Percentiles rank a stretch among this genome's conserved stretches.
These are phyloP conservation scores for Tylopilus sp. DNA, from an alignment of 768 basidiomycete genomes.

Conservation along the genomic window DNA sequence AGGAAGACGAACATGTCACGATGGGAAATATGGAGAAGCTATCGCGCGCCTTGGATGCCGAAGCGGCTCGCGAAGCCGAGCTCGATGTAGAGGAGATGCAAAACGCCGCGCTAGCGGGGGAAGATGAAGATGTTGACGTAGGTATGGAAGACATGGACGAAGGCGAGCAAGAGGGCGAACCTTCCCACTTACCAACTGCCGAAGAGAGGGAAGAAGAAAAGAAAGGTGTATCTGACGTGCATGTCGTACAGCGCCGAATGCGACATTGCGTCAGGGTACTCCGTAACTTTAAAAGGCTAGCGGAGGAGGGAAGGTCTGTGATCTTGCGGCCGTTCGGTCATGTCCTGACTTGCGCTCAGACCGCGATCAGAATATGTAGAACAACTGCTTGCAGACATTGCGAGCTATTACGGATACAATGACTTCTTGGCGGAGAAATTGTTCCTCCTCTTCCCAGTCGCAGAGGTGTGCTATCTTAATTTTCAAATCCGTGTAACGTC, in stretches of 20 bases:
- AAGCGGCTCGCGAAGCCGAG: slow-evolving; percentile 63
- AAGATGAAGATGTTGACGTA: slow-evolving; percentile 46
- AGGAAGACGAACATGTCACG: slow-evolving; percentile 59
- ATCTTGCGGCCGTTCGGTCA: slow-evolving; percentile 1
- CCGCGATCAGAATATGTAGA: slow-evolving; percentile 86
- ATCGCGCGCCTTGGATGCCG: slow-evolving; percentile 72
- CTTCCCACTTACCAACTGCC: slow-evolving; percentile 65
- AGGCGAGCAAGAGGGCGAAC: slow-evolving; percentile 35
- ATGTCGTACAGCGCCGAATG: slow-evolving; percentile 76
- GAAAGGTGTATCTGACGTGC: slow-evolving; percentile 64
- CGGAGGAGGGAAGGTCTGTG: slow-evolving; percentile 58
- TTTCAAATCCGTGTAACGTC: neutral
- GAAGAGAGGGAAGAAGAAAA: slow-evolving; percentile 74
- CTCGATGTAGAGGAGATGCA: slow-evolving; percentile 66
- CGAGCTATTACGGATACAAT: slow-evolving; percentile 97
- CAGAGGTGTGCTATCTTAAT: slow-evolving; percentile 59
- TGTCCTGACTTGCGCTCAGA: slow-evolving; percentile 40
- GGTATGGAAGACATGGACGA: slow-evolving; percentile 39
- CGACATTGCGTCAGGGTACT: slow-evolving; percentile 71
- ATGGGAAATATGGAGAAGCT: slow-evolving; percentile 80
- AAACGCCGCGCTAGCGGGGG: slow-evolving; percentile 47
- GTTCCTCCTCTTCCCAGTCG: slow-evolving; percentile 88
- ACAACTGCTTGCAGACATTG: slow-evolving; percentile 86
- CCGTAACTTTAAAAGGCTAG: slow-evolving; percentile 65
- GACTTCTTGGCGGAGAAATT: slow-evolving; percentile 92